Evolutionary conservation across 768 basidiomycete species (phyloP).

Genomic region (Kondoa malvinella): DNA sequence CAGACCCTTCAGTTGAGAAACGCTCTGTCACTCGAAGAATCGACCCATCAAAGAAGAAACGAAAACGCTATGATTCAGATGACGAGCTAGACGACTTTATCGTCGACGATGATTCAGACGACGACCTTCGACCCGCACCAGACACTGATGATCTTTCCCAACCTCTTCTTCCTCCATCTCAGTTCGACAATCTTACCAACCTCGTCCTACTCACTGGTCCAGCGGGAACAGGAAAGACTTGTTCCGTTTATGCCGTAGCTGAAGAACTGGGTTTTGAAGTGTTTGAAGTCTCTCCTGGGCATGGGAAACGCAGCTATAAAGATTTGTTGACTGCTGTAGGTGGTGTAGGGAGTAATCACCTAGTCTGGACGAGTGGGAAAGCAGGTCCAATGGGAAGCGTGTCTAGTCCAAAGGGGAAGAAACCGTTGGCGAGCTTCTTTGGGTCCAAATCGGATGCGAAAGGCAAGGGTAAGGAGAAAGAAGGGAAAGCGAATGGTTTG

Average conservation of each 20-base stretch:
- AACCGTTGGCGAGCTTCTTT: conserved; percentile 15
- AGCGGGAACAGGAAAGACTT: conserved; percentile 72
- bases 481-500: conserved; percentile 4
- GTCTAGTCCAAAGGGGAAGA: conserved; percentile 17
- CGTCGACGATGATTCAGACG: conserved; percentile 33
- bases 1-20: background rate
- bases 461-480: conserved; percentile 8
- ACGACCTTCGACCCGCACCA: conserved; percentile 29
- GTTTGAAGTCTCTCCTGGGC: conserved; percentile 90
- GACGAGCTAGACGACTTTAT: conserved; percentile 41
- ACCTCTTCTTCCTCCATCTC: conserved; percentile 10
- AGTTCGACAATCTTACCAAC: conserved; percentile 46
- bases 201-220: conserved; percentile 73
- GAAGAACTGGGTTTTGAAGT: conserved; percentile 88
- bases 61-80: conserved; percentile 14
- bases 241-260: conserved; percentile 81
- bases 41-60: conserved; percentile 13
- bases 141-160: conserved; percentile 21
- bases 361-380: conserved; percentile 36
- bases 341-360: conserved; percentile 84
- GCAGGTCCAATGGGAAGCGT: background rate
- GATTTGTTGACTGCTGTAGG: conserved; percentile 67
- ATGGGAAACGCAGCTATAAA: conserved; percentile 68
- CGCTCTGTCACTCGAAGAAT: conserved; percentile 16
- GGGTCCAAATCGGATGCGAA: conserved; percentile 4